Evolutionary conservation across 2,329 filamentous ascomycete genomes (phyloP), one percentile per base, ranked within the genome.

Genomic region (Pyricularia pennisetigena): DNA sequence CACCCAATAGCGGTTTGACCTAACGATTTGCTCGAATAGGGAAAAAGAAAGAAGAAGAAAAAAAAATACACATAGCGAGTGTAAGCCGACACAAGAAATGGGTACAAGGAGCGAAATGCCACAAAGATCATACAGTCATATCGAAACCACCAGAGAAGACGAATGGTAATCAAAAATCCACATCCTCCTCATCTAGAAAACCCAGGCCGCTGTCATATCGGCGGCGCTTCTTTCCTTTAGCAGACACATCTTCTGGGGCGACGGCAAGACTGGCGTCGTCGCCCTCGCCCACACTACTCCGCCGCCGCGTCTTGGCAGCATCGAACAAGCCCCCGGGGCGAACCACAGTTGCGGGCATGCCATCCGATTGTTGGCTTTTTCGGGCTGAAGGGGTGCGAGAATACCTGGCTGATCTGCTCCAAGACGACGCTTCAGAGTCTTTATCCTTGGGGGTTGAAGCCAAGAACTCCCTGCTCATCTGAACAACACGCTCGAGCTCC

Each of bases 161-260:
- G 24, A 28, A 41, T 9, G n/a, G 4, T 23, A 12, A 24, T 67
- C 57, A 67, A 41, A 54, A 61, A n/a, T 78, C 77, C 23, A 78
- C 75, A 68, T 82, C 82, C 49, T 86, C 84, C 72, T 87, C 85
- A 30, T 85, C 83, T 74, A 86, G 71, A 28, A 88, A 77, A 0
- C 84, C 84, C 66, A 88, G 72, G 0, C 85, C 86, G 68, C 83
- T 86, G 73, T 88, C 85, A 70, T 82, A 80, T 69, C 80, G 78
- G 69, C 83, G 80, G 69, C 78, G 78, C 76, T 81, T 85, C 14
- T 64, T 69, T 35, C 16, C 14, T 23, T 16, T 24, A 29, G 54
- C 26, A 62, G 67, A 59, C 3, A 0, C 32, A 32, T 68, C 68
- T 29, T 71, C 28, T 4, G 9, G 7, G 1, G 10, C 29, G 9